Evolutionary conservation across 352 stramenopile genomes (phyloP).

Genomic region (Globisporangium orthogonon): DNA sequence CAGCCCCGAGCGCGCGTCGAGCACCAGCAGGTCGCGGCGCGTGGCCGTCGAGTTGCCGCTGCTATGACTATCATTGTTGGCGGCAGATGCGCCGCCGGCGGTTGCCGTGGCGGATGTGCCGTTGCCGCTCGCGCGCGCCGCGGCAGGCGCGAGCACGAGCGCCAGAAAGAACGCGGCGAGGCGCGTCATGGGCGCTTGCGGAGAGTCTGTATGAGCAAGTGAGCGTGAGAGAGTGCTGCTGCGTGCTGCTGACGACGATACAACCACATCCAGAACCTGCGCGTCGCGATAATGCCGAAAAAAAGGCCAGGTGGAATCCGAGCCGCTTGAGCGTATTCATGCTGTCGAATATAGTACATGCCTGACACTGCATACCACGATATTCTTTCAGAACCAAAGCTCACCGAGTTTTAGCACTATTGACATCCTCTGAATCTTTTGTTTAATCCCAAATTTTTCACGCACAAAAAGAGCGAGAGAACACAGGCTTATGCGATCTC

Average conservation of each 20-base stretch:
- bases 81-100: not conserved
- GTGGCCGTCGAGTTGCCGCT: conserved; percentile 4
- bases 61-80: not conserved
- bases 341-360: not conserved
- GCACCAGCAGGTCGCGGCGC: conserved; percentile 11
- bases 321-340: not conserved
- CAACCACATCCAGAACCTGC: too few relatives aligned
- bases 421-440: not conserved
- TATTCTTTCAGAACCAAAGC: too few relatives aligned
- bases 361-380: too few relatives aligned
- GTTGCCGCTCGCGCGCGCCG: conserved; percentile 9
- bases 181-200: too few relatives aligned
- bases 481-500: too few relatives aligned
- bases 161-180: not conserved
- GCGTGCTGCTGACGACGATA: too few relatives aligned
- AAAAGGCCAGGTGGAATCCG: not conserved
- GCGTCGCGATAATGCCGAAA: too few relatives aligned
- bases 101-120: not conserved
- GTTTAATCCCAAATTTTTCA: not conserved
- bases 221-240: too few relatives aligned
- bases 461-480: too few relatives aligned
- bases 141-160: conserved; percentile 3
- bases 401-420: not conserved
- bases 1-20: conserved; percentile 39
- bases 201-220: too few relatives aligned